Percentiles rank a stretch among this genome's conserved stretches.
Evolutionary conservation across 176 grass and related monocot genomes (phyloP).

Genomic region (Cenchrus americanus): DNA sequence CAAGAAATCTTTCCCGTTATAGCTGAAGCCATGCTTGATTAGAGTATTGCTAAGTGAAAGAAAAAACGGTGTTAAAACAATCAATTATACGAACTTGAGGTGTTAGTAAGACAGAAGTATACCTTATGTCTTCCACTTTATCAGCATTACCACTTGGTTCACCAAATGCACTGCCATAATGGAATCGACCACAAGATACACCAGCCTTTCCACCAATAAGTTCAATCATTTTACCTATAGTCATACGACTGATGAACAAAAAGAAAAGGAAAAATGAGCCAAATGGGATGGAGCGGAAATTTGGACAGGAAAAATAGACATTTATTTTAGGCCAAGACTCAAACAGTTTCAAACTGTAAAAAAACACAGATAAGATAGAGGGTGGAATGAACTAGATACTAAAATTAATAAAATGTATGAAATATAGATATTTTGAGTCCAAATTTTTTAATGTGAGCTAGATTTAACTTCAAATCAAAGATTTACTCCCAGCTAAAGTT

Average conservation of each 20-base stretch:
- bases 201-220: slow-evolving; percentile 97
- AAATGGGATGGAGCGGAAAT: background rate
- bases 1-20: slow-evolving; percentile 92
- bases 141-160: slow-evolving; percentile 89
- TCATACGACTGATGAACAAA: slow-evolving; percentile 75
- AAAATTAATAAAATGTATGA: background rate
- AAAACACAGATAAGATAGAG: background rate
- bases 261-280: slow-evolving; percentile 8
- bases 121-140: slow-evolving; percentile 95
- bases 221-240: slow-evolving; percentile 99
- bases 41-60: slow-evolving; percentile 68
- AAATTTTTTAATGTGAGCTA: background rate
- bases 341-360: too few species aligned
- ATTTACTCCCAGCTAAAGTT: background rate
- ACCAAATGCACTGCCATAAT: slow-evolving; percentile 97
- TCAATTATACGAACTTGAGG: background rate
- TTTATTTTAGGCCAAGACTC: background rate
- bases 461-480: background rate
- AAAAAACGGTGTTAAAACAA: slow-evolving; percentile 36
- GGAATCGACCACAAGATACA: slow-evolving; percentile 81
- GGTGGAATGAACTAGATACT: slow-evolving; percentile 1
- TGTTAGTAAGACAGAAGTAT: slow-evolving; percentile 26
- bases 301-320: background rate
- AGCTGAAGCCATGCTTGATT: slow-evolving; percentile 91
- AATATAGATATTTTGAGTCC: background rate